Percentiles rank a stretch among this genome's conserved stretches.
phyloP scores from a whole-genome alignment of 148 eudicot genomes.

The Chenopodium quinoa region DNA sequence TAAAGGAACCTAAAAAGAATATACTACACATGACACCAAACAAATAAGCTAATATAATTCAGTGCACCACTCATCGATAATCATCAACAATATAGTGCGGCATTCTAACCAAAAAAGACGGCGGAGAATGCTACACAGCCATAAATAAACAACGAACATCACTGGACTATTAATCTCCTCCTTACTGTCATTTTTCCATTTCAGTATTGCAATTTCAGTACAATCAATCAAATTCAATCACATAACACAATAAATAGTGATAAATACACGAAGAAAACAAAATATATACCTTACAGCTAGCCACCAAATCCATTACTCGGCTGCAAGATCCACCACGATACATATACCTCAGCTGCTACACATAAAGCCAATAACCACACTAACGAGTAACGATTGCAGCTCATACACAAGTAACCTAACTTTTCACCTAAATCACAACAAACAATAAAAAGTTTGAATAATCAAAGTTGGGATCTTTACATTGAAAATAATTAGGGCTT shows the following conservation, averaged over 20 bases:
- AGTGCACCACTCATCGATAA: neutral
- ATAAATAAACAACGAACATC: neutral
- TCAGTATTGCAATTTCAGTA: neutral
- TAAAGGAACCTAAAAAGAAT: no score
- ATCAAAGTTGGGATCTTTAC: no score
- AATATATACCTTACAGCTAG: constrained; percentile 67
- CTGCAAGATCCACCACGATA: constrained; percentile 21
- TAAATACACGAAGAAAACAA: neutral
- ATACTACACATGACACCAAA: neutral
- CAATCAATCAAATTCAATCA: neutral
- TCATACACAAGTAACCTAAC: constrained; percentile 15
- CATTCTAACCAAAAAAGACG: neutral
- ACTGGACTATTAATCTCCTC: neutral
- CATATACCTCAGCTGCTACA: constrained; percentile 2
- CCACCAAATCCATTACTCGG: constrained; percentile 61
- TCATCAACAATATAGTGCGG: neutral
- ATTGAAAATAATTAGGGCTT: no score
- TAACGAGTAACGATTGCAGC: neutral
- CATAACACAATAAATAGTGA: neutral
- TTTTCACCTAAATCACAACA: constrained; percentile 13
- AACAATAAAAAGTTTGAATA: neutral
- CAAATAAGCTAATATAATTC: neutral
- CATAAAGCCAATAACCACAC: neutral
- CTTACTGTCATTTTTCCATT: neutral
- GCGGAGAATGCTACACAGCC: neutral